Conservation (phyloP, 2,329 filamentous ascomycete genomes). For the Teratosphaeriaceae sp. region DNA sequence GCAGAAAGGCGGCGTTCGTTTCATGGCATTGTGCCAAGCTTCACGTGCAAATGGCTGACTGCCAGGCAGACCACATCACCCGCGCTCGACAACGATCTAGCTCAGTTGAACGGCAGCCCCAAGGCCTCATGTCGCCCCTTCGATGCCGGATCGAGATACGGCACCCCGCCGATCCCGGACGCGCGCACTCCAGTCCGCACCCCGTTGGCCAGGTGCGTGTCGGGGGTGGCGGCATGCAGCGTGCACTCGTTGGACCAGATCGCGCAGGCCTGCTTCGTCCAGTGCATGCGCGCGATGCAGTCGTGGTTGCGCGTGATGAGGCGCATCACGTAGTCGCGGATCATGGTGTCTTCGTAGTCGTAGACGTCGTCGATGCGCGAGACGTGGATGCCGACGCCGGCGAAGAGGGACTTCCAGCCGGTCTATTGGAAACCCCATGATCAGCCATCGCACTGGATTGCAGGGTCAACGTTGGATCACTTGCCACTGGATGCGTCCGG, state of each 20-base stretch:
- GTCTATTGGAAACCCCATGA: too few relatives aligned
- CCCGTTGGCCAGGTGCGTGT: slow-evolving; percentile 4
- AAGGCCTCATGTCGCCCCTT: slow-evolving; percentile 2
- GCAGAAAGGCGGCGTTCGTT: too few relatives aligned
- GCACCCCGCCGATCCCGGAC: slow-evolving; percentile 4
- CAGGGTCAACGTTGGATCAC: too few relatives aligned
- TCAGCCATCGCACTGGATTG: too few relatives aligned
- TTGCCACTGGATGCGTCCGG: background rate
- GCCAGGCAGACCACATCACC: background rate
- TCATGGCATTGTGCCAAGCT: background rate
- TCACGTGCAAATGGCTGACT: background rate
- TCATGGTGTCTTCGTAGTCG: slow-evolving; percentile 5
- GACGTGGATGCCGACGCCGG: slow-evolving; percentile 5
- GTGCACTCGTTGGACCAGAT: slow-evolving; percentile 7
- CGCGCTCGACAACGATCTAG: background rate
- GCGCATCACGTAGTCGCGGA: slow-evolving; percentile 5
- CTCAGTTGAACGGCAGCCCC: background rate
- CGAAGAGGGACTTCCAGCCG: slow-evolving; percentile 5
- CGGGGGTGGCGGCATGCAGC: slow-evolving; percentile 6
- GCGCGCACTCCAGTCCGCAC: slow-evolving; percentile 1
- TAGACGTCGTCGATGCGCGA: slow-evolving; percentile 4
- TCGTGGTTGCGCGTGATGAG: slow-evolving; percentile 3
- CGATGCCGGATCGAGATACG: slow-evolving; percentile 6
- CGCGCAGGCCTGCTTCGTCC: slow-evolving; percentile 6
- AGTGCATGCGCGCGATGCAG: slow-evolving; percentile 5